Base-by-base conservation (phyloP, 176 grass and related monocot species). In the Oryza longistaminata region DNA sequence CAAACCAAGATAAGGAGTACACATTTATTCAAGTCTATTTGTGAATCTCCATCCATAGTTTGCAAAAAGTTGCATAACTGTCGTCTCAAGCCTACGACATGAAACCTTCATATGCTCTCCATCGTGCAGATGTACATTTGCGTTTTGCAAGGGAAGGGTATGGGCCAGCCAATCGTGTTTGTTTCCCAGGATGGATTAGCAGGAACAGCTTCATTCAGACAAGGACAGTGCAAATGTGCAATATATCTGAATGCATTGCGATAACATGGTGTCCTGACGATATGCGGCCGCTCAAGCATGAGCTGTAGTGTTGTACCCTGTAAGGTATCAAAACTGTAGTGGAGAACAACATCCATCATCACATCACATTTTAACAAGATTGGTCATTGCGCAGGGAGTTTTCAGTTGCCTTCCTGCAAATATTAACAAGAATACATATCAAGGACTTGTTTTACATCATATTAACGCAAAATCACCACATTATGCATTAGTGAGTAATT, bases 351-450 rank as follows among this genome's bases (percentile, higher is more conserved):
- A 14, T 2, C 34, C 4, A 40, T 66, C 62, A 12, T 11, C 53
- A 27, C 62, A 12, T 11, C 33, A 21, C 4, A 16, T 5, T n/a
- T 22, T 66, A 19, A 79, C 61, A 79, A 0, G 3, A 29, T 45
- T 9, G 76, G 6, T 66, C 5, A 0, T 77, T 37, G n/a, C 16
- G 7, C 14, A 61, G 48, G 24, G 16, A 85, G 46, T 1, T 71
- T 26, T 74, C 45, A 69, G 26, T 75, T 65, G 0, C 64, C 77
- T 42, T 89, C 48, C 87, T 89, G 70, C 27, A 70, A 8, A 68
- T 4, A 4, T 70, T 48, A 7, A n/a, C 22, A 75, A 75, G 1
- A 53, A 52, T 34, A 25, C 19, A 25, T 26, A 4, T 50, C 27
- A 68, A 15, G 17, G 73, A 74, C 19, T 83, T 34, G 7, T 46